These are phyloP conservation scores for Amylocarpus encephaloides DNA, from an alignment of 2,329 filamentous ascomycete species.

Conservation along the genomic window DNA sequence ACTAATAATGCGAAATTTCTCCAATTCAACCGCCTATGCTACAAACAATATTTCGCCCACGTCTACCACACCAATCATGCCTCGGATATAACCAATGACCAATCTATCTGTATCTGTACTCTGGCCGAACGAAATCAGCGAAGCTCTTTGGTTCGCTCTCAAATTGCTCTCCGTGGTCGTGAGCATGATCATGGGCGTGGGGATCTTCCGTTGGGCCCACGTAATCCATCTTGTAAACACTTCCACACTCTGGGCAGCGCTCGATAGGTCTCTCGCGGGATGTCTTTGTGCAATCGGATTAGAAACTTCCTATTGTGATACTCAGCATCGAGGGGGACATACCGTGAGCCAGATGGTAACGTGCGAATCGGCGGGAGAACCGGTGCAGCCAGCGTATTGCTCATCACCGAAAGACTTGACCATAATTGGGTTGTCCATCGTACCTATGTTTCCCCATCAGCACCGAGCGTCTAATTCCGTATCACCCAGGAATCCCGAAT, in stretches of 20 bases:
- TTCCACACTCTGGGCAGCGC: conserved; percentile 95
- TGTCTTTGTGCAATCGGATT: conserved; percentile 45
- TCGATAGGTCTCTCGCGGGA: conserved; percentile 84
- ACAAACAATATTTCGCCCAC: conserved; percentile 1
- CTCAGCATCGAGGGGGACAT: conserved; percentile 33
- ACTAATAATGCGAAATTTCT: neutral
- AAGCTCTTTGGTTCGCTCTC: conserved; percentile 92
- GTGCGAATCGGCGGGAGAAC: conserved; percentile 88
- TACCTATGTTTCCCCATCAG: conserved; percentile 49
- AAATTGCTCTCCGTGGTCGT: conserved; percentile 47
- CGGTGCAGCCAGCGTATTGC: conserved; percentile 96
- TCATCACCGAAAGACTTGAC: conserved; percentile 91
- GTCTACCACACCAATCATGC: neutral
- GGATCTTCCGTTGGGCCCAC: conserved; percentile 67
- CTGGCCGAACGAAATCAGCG: conserved; percentile 89
- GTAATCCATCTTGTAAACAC: conserved; percentile 97
- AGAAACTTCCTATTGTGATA: neutral
- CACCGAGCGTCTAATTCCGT: neutral
- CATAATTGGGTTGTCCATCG: conserved; percentile 79
- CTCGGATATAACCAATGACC: conserved; percentile 1
- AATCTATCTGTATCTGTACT: conserved; percentile 83
- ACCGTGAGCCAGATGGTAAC: conserved; percentile 84
- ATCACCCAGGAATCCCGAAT: neutral
- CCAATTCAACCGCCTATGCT: conserved; percentile 8
- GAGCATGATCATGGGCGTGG: conserved; percentile 49